phyloP scores from a whole-genome alignment of 768 basidiomycete genomes.

The Xerocomellus amylosporus region DNA sequence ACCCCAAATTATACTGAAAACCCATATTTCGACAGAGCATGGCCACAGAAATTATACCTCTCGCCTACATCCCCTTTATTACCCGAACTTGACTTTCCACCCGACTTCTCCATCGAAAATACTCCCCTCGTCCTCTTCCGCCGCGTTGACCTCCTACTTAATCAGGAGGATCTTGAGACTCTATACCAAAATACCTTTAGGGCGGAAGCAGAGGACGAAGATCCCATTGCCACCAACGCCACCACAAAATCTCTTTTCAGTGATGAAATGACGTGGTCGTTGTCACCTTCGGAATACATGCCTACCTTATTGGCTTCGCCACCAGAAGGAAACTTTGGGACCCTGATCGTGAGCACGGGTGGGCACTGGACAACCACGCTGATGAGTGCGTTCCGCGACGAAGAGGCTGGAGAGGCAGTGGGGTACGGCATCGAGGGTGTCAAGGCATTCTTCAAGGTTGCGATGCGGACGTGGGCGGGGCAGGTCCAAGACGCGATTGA shows the following conservation, averaged over 20 bases:
- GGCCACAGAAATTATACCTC: constrained; percentile 65
- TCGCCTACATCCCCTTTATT: constrained; percentile 45
- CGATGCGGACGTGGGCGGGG: constrained; percentile 54
- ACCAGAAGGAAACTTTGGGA: constrained; percentile 54
- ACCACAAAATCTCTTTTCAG: constrained; percentile 48
- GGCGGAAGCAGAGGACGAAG: constrained; percentile 15
- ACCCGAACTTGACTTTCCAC: constrained; percentile 41
- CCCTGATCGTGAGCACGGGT: constrained; percentile 60
- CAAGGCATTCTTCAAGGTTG: constrained; percentile 55
- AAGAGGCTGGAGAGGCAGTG: constrained; percentile 27
- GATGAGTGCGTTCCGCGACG: constrained; percentile 42
- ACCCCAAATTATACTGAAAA: constrained; percentile 58
- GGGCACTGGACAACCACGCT: constrained; percentile 68
- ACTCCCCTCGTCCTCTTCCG: constrained; percentile 68
- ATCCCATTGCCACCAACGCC: constrained; percentile 12
- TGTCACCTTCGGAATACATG: constrained; percentile 53
- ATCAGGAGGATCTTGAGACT: constrained; percentile 43
- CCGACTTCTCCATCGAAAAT: constrained; percentile 48
- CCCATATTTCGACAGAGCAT: constrained; percentile 57
- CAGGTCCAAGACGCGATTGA: constrained; percentile 47
- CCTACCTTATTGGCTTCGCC: constrained; percentile 42
- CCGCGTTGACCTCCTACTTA: constrained; percentile 58
- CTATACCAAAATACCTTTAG: constrained; percentile 37
- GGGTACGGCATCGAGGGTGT: constrained; percentile 53
- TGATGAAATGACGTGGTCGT: constrained; percentile 52